Evolutionary conservation across 495 filamentous ascomycete genomes (phyloP).

Genomic region (Penicillium malachiteum): DNA sequence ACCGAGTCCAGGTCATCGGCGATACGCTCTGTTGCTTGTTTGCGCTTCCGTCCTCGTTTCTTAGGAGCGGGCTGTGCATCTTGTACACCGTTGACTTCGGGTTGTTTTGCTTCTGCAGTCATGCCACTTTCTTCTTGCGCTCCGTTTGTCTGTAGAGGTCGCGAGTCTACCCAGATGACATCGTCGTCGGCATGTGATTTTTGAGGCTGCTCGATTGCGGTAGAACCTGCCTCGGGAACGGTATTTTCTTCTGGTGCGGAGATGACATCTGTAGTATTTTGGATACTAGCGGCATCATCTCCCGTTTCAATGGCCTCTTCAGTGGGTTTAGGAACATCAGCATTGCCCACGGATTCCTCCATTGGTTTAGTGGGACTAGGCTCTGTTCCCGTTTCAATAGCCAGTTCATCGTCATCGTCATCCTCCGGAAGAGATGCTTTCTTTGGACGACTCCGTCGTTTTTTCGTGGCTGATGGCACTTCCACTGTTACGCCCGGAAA

Average conservation of each 20-base stretch:
- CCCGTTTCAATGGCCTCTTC: not conserved
- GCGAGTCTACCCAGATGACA: conserved; percentile 41
- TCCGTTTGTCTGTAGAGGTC: conserved; percentile 10
- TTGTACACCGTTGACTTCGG: too few relatives aligned
- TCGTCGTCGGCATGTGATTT: conserved; percentile 33
- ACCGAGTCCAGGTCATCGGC: conserved; percentile 1
- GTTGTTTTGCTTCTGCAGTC: not conserved
- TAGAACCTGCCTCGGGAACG: conserved; percentile 39
- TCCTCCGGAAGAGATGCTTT: conserved; percentile 27
- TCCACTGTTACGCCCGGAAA: conserved; percentile 19
- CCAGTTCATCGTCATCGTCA: conserved; percentile 36
- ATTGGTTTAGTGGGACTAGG: conserved; percentile 6
- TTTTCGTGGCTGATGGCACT: conserved; percentile 23
- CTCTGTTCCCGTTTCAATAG: conserved; percentile 11
- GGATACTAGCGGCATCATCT: too few relatives aligned
- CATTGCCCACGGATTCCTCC: conserved; percentile 25
- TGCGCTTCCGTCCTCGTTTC: conserved; percentile 49
- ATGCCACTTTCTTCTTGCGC: not conserved
- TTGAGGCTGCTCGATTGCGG: conserved; percentile 24
- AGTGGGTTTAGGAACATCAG: conserved; percentile 12
- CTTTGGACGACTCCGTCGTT: conserved; percentile 35
- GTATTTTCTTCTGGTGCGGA: conserved; percentile 33
- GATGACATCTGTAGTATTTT: too few relatives aligned
- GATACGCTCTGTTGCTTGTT: conserved; percentile 30
- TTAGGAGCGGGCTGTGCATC: too few relatives aligned